Evolutionary conservation across 163 green algal species (phyloP), one percentile per base, ranked within the genome.

Genomic region (Chlamydomonas reinhardtii): DNA sequence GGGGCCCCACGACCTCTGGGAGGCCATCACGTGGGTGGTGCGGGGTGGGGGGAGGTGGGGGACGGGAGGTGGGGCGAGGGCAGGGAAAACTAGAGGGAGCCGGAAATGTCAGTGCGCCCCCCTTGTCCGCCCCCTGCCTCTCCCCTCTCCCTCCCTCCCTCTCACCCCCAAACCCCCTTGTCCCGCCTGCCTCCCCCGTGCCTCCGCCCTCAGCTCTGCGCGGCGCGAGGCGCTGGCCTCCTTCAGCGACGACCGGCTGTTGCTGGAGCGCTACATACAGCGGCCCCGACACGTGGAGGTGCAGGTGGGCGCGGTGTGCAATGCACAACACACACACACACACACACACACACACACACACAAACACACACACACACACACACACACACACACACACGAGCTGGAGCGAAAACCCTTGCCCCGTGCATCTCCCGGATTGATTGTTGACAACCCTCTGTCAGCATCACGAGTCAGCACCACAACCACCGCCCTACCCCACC

Each of bases 241-340:
- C 0, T 97, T 98, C 90, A 91, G 91, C 32, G 95, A 98, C 77
- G 94, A 97, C 64, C 90, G 95, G 2, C 85, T 98, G 73, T 90
- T 98, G 85, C 90, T 98, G 89, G 95, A 97, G 91, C 91, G 93
- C 16, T 96, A 95, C 87, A 93, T 97, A 31, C 52, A 32, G 27
- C 65, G 85, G n/a, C 93, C 95, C 1, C 78, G 96, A 0, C 96
- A 98, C 82, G 91, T 98, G 39, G 96, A 99, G 84, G 95, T 98
- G 61, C 94, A 97, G 92, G 89, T 94, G 73, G 6, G 90, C 25
- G 9, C 31, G 31, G 65, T 11, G 65, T n/a, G n/a, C n/a, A n/a
- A n/a, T n/a, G n/a, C n/a, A n/a, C n/a, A n/a, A n/a, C n/a, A n/a
- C n/a, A n/a, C n/a, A n/a, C n/a, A n/a, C n/a, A n/a, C n/a, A n/a